A percentile compares a stretch with the other conserved stretches of the same genome.
phyloP scores from a whole-genome alignment of 2,329 filamentous ascomycete species.

The Dactylellina drechsleri region DNA sequence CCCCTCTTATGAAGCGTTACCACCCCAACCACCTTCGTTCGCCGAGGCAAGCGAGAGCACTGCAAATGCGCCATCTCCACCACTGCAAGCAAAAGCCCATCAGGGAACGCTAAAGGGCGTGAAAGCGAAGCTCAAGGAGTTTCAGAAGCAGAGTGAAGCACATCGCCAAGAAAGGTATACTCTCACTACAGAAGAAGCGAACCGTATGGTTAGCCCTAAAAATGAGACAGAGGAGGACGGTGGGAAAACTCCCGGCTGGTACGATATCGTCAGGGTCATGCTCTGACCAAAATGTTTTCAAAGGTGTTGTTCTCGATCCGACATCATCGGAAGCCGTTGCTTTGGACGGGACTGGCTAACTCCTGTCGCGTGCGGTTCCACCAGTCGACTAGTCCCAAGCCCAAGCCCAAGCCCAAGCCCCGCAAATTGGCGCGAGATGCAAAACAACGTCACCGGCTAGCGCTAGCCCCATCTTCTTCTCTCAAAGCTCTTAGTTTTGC shows the following conservation, averaged over 20 bases:
- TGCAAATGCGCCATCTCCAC: background rate
- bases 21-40: background rate
- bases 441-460: slow-evolving; percentile 20
- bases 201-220: background rate
- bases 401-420: slow-evolving; percentile 31
- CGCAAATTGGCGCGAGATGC: slow-evolving; percentile 18
- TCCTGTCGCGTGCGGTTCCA: background rate
- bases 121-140: slow-evolving; percentile 8
- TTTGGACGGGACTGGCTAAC: background rate
- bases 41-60: background rate
- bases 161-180: background rate
- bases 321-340: slow-evolving; percentile 30
- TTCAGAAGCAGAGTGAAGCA: slow-evolving; percentile 7
- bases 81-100: background rate
- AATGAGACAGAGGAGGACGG: background rate
- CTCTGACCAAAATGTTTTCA: background rate
- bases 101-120: background rate
- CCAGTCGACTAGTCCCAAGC: background rate
- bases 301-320: slow-evolving; percentile 27
- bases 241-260: slow-evolving; percentile 2
- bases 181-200: slow-evolving; percentile 6
- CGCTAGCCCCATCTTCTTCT: background rate
- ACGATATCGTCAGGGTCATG: background rate
- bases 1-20: slow-evolving; percentile 10
- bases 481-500: background rate